Evolutionary conservation across 352 stramenopile genomes (phyloP).

Genomic region (Peronospora belbahrii): DNA sequence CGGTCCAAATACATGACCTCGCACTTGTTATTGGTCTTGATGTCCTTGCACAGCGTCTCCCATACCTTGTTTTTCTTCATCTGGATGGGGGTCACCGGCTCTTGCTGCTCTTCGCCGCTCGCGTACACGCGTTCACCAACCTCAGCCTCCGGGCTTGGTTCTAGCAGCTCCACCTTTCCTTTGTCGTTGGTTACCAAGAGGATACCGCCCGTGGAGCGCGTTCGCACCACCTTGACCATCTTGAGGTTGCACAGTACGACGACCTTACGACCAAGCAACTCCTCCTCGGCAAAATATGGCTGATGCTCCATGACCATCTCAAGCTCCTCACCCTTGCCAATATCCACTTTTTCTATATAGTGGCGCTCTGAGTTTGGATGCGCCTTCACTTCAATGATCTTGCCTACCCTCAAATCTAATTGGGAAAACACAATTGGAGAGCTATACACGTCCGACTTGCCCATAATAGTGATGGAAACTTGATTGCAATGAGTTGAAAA

Average conservation of each 20-base stretch:
- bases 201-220: constrained; percentile 58
- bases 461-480: constrained; percentile 28
- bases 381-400: constrained; percentile 54
- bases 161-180: constrained; percentile 61
- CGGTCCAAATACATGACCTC: constrained; percentile 66
- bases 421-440: constrained; percentile 65
- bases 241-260: constrained; percentile 74
- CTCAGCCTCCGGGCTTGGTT: constrained; percentile 51
- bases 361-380: constrained; percentile 65
- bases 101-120: constrained; percentile 54
- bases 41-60: constrained; percentile 62
- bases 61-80: constrained; percentile 86
- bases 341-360: constrained; percentile 70
- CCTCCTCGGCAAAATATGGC: constrained; percentile 67
- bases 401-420: constrained; percentile 61
- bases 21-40: constrained; percentile 72
- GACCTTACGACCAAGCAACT: constrained; percentile 59
- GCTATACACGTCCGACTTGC: constrained; percentile 72
- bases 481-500: constrained; percentile 6
- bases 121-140: constrained; percentile 68
- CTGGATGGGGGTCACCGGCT: constrained; percentile 68
- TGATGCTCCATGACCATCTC: constrained; percentile 76
- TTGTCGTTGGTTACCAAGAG: constrained; percentile 40
- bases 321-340: constrained; percentile 63
- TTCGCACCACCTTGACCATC: constrained; percentile 59